Evolutionary conservation across 2,329 filamentous ascomycete species (phyloP), one percentile per base, ranked within the genome.

Genomic region (Claviceps pusilla): DNA sequence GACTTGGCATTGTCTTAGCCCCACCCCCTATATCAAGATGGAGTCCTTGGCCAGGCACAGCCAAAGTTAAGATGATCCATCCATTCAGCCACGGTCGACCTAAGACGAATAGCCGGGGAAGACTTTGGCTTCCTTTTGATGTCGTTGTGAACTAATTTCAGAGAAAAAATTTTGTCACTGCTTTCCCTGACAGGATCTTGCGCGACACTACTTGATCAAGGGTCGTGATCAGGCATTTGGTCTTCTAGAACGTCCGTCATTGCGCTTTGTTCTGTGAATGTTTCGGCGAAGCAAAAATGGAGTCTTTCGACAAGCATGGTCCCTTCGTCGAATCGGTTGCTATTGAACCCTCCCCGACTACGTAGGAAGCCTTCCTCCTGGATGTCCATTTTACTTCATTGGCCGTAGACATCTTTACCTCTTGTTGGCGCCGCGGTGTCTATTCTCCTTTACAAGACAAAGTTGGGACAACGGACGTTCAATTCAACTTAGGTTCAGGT

Each of bases 81-180:
- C 14, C 29, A 19, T 19, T 29, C n/a, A 39, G 48, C 31, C 46
- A 33, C 16, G 29, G 29, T 19, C 28, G 45, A n/a, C 16, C 16
- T 19, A 48, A 7, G 47, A 49, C n/a, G 4, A 49, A 37, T 49
- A 51, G 29, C 65, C 66, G 64, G 65, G 64, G 64, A 67, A 60
- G 29, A 45, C 60, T 66, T 66, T 64, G 65, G 64, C 57, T 48
- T 11, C 14, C 16, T 16, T 41, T 41, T 41, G 39, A n/a, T 41
- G 14, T 41, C 39, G n/a, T 41, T n/a, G 7, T 41, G 3, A 41
- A 41, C 7, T n/a, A 41, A 41, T 41, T 41, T 41, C 14, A 24
- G 39, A 5, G 39, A 41, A 16, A 41, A n/a, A 41, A n/a, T 41
- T 41, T 16, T n/a, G 16, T n/a, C 39, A 46, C 55, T 62, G 60